Base-by-base conservation (phyloP, 139 green algal genomes). In the Chlorella sp. region DNA sequence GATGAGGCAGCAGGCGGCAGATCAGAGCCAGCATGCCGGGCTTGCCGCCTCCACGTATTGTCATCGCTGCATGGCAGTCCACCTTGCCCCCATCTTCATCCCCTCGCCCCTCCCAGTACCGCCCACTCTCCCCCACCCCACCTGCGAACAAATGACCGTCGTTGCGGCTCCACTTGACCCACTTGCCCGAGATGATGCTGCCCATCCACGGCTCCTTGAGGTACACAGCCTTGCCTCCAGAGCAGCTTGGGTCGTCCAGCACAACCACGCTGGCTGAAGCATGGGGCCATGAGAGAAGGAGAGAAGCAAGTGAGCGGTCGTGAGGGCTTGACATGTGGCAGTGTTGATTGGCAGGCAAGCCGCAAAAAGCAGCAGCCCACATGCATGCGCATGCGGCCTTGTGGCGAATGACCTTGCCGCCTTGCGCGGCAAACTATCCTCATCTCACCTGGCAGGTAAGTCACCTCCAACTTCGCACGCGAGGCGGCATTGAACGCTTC, bases 131-230 rank as follows among this genome's bases (percentile, higher is more conserved):
- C 65, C 13, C 22, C 65, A 20, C 65, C 32, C n/a, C n/a, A 69
- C 75, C 75, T 34, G n/a, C 14, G 2, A 54, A 51, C 13, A 81
- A 5, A 19, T 68, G n/a, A 2, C 75, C 75, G 36, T 81, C 75
- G 54, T 81, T 81, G 75, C 51, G 51, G 3, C 48, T 81, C 51
- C 54, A 81, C 75, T 81, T 81, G 19, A 54, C 36, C 51, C 51
- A 81, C 13, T 48, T 64, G 68, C 36, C 46, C 2, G 11, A 28
- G 20, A 54, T 51, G 6, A 19, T 13, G 4, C 9, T 28, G 38
- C 68, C 51, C 75, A 81, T 34, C 75, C 51, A 70, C 0, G 75
- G 51, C 54, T 81, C 75, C 22, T 81, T 81, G 9, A 81, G 54
- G 34, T 43, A 69, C 8, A 41, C 75, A 11, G 73, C 46, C 51